Conservation (phyloP, 2,329 filamentous ascomycete species). For the Dendryphion nanum region DNA sequence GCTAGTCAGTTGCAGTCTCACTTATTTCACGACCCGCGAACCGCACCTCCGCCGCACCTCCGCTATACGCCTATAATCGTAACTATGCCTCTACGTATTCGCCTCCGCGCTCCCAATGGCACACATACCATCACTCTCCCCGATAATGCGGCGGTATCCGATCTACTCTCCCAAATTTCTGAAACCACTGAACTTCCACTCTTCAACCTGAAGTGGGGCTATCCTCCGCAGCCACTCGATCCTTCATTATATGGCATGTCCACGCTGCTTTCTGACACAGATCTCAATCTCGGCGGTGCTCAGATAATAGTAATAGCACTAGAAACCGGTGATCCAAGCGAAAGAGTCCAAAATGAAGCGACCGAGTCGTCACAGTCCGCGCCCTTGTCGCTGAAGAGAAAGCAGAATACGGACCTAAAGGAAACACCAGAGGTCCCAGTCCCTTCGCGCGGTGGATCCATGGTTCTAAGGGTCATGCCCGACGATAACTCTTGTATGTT, state of each 20-base stretch:
- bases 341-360: constrained; percentile 9
- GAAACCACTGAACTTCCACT: constrained; percentile 62
- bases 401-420: constrained; percentile 45
- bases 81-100: constrained; percentile 63
- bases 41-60: background rate
- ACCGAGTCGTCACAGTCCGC: constrained; percentile 26
- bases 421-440: constrained; percentile 63
- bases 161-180: constrained; percentile 61
- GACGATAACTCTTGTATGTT: constrained; percentile 97
- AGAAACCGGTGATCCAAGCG: constrained; percentile 37
- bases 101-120: constrained; percentile 73
- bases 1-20: too few relatives aligned
- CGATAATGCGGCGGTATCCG: constrained; percentile 64
- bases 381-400: constrained; percentile 43
- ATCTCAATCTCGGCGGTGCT: constrained; percentile 64
- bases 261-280: constrained; percentile 55
- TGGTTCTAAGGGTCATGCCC: constrained; percentile 87
- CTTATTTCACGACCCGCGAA: too few relatives aligned
- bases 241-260: constrained; percentile 53
- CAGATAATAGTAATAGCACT: constrained; percentile 63
- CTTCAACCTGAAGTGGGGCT: constrained; percentile 82
- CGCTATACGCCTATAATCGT: too few relatives aligned
- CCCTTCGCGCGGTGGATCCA: constrained; percentile 54
- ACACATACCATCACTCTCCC: constrained; percentile 68
- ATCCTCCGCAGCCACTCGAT: constrained; percentile 70